Evolutionary conservation across 805 yeast genomes (phyloP).

Genomic region (Saccharomyces paradoxus): DNA sequence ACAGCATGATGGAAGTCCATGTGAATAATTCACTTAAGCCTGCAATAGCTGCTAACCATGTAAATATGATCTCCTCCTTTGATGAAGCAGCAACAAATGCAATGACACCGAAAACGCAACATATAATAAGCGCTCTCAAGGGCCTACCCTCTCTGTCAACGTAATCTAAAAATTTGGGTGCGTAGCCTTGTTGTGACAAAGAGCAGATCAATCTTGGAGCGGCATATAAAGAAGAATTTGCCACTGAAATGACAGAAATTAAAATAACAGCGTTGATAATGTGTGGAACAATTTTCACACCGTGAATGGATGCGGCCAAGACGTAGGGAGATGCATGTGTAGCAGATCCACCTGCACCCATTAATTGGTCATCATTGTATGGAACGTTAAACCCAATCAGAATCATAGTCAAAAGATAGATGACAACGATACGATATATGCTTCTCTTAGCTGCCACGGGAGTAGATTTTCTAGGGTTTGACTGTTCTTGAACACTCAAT

Average conservation of each 20-base stretch:
- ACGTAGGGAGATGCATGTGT: slow-evolving; percentile 67
- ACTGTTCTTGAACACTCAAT: slow-evolving; percentile 59
- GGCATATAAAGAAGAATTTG: slow-evolving; percentile 69
- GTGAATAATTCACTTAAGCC: slow-evolving; percentile 52
- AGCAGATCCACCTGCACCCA: slow-evolving; percentile 44
- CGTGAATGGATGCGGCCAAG: slow-evolving; percentile 55
- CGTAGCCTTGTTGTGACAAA: slow-evolving; percentile 62
- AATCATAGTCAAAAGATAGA: slow-evolving; percentile 47
- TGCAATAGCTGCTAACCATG: slow-evolving; percentile 53
- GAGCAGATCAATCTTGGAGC: slow-evolving; percentile 63
- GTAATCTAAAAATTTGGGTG: slow-evolving; percentile 46
- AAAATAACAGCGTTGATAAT: slow-evolving; percentile 69
- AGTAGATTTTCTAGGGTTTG: slow-evolving; percentile 48
- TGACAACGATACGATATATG: slow-evolving; percentile 53
- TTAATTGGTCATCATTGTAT: slow-evolving; percentile 40
- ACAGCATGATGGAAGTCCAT: slow-evolving; percentile 47
- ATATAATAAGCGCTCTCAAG: slow-evolving; percentile 42
- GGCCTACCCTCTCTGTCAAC: slow-evolving; percentile 57
- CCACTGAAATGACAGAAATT: slow-evolving; percentile 66
- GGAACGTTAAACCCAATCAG: slow-evolving; percentile 58
- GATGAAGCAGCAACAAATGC: slow-evolving; percentile 52
- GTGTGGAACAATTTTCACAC: slow-evolving; percentile 58
- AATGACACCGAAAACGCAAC: slow-evolving; percentile 46
- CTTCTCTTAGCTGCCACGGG: slow-evolving; percentile 61
- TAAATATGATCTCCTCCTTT: slow-evolving; percentile 45